Conservation (phyloP, 176 grass and related monocot species). For the Olyra latifolia region DNA sequence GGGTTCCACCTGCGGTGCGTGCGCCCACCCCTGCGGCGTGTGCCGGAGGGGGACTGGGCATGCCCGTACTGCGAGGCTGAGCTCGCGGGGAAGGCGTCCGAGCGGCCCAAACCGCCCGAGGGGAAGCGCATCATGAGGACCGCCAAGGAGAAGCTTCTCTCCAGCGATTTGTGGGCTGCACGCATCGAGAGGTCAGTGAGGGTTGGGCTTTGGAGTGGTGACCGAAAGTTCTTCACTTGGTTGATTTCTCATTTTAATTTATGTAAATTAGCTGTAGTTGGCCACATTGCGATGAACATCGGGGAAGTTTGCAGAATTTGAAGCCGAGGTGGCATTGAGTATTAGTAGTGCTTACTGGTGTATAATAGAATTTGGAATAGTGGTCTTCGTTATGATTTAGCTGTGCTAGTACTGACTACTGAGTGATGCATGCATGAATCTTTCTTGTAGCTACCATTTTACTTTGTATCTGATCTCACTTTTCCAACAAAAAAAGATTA, state of each 20-base stretch:
- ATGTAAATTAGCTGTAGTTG: not conserved
- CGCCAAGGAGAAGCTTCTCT: constrained; percentile 80
- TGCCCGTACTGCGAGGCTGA: constrained; percentile 68
- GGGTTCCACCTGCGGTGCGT: constrained; percentile 86
- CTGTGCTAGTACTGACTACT: not conserved
- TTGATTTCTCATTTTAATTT: not conserved
- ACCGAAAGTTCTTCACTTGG: not conserved
- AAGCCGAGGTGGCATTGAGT: not conserved
- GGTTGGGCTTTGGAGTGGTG: not conserved
- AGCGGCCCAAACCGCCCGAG: constrained; percentile 52
- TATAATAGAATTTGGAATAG: not conserved
- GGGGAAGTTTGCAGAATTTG: constrained; percentile 13
- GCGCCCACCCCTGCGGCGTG: constrained; percentile 66
- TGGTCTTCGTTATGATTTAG: not conserved
- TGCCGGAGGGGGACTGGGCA: constrained; percentile 87
- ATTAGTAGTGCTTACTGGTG: not conserved
- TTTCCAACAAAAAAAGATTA: not conserved
- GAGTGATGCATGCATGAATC: not conserved
- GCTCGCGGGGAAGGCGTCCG: constrained; percentile 48
- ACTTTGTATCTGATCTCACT: no score
- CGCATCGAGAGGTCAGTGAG: constrained; percentile 63
- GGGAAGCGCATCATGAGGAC: constrained; percentile 71
- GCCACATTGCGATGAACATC: not conserved
- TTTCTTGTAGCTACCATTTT: not conserved
- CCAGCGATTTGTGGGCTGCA: constrained; percentile 77